Conservation (phyloP, 2,329 filamentous ascomycete species). For the Fusarium nisikadoi region DNA sequence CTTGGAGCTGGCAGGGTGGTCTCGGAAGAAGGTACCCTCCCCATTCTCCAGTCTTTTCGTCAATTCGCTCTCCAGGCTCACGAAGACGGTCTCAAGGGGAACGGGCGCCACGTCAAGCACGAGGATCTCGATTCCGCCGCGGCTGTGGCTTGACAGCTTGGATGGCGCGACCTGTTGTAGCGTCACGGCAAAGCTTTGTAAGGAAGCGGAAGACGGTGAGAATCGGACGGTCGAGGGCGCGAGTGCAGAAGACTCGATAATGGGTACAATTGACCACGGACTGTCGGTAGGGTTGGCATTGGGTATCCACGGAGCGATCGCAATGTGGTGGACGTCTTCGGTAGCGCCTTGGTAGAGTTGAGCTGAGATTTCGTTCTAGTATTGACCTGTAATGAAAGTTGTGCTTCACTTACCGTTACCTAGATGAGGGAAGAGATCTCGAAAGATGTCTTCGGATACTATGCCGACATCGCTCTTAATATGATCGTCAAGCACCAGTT, state of each 20-base stretch:
- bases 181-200: slow-evolving; percentile 81
- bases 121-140: slow-evolving; percentile 84
- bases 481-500: slow-evolving; percentile 85
- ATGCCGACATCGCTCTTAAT: slow-evolving; percentile 87
- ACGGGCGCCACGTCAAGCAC: slow-evolving; percentile 84
- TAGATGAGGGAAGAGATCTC: slow-evolving; percentile 78
- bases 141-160: slow-evolving; percentile 76
- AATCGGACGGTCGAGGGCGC: slow-evolving; percentile 84
- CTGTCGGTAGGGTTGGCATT: slow-evolving; percentile 67
- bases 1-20: slow-evolving; percentile 59
- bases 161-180: slow-evolving; percentile 80
- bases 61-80: slow-evolving; percentile 84
- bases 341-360: slow-evolving; percentile 35
- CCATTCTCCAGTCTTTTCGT: slow-evolving; percentile 83
- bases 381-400: not conserved
- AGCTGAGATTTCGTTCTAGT: slow-evolving; percentile 9
- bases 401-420: slow-evolving; percentile 58
- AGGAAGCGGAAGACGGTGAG: slow-evolving; percentile 74
- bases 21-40: slow-evolving; percentile 82
- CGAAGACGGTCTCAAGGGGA: slow-evolving; percentile 84
- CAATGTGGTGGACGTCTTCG: slow-evolving; percentile 68
- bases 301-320: slow-evolving; percentile 79
- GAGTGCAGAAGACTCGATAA: slow-evolving; percentile 71
- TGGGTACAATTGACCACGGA: slow-evolving; percentile 87
- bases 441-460: slow-evolving; percentile 86